Evolutionary conservation across 345 rosid species (phyloP), one percentile per base, ranked within the genome.

Genomic region (Mallotus nudiflorus): DNA sequence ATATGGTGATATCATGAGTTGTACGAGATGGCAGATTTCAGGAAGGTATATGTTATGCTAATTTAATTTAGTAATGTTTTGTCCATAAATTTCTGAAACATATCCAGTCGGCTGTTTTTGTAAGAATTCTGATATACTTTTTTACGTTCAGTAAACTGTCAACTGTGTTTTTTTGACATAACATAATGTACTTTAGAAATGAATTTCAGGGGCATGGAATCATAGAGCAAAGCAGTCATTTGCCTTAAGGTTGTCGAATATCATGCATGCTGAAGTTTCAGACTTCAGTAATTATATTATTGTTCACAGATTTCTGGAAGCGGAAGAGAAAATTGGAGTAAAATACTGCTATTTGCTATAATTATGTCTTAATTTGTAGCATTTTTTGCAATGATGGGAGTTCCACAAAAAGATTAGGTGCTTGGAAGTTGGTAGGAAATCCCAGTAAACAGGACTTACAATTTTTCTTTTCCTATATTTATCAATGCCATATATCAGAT

Each of bases 1-100:
- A 83, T 59, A 87, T 95, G 80, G 76, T 77, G 77, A 88, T 89
- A 59, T 84, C 83, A 68, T 80, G 78, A 81, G 56, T 51, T 58
- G 60, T 11, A 62, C 49, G 57, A 42, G 50, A 15, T 46, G 40
- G 68, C 65, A 51, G 35, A 78, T 8, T 53, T 9, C 8, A n/a
- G 10, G 42, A 33, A 73, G 68, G 67, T 77, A 57, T 24, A 15
- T 42, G 33, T 66, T 68, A n/a, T 42, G 53, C 48, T 33, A 37
- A 35, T 24, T 44, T 33, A 37, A 35, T 24, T 44, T 28, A 40
- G 31, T 39, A 58, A 67, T 46, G 31, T 61, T 46, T n/a, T 27
- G 37, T 63, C 24, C 31, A 25, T n/a, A 62, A n/a, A 40, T 62
- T 24, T 25, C 25, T n/a, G 20, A 11, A 35, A n/a, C 46, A 2